Base-by-base conservation (phyloP, 495 filamentous ascomycete genomes). In the Talaromyces trachyspermus region DNA sequence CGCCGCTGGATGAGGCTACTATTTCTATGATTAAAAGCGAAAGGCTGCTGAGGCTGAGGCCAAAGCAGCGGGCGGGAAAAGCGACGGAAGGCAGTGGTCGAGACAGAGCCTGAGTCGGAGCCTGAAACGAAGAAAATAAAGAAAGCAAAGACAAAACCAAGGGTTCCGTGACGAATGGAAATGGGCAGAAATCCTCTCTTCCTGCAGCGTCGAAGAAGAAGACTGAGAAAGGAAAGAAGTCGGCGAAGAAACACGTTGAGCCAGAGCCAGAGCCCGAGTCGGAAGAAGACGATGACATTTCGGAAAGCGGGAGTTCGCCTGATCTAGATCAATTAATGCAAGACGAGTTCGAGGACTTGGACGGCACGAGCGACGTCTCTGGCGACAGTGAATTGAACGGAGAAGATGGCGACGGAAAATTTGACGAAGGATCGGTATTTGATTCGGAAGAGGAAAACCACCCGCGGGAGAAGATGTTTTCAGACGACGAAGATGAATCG, bases 401-500 rank as follows among this genome's bases (percentile, higher is more conserved):
- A n/a, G 64, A 55, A 24, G 68, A 71, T 7, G 81, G 81, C 6
- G 59, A 74, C 7, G 67, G 67, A 49, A 81, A 85, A n/a, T 69
- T 73, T 8, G 71, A 73, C 17, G 65, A 75, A 47, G 79, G 80
- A 46, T 86, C 85, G 1, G 77, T 88, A 33, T 82, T 81, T 50
- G 89, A 89, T 56, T 92, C 87, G 10, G 84, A 80, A 32, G 80
- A 83, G 35, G 82, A 85, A 43, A 65, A 74, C 40, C 65, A 66
- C 51, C 59, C 66, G 18, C 63, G 69, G 44, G 65, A 71, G 58
- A 77, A 81, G 29, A 84, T 92, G 68, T 98, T 95, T 71, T 97
- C 92, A 0, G 91, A 96, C 47, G 92, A 98, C 57, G 90, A 95
- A 60, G 88, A 91, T 49, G 80, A 88, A 30, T 86, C 83, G 1